Evolutionary conservation across 148 eudicot genomes (phyloP), one percentile per base, ranked within the genome.

Genomic region (Chenopodium quinoa): DNA sequence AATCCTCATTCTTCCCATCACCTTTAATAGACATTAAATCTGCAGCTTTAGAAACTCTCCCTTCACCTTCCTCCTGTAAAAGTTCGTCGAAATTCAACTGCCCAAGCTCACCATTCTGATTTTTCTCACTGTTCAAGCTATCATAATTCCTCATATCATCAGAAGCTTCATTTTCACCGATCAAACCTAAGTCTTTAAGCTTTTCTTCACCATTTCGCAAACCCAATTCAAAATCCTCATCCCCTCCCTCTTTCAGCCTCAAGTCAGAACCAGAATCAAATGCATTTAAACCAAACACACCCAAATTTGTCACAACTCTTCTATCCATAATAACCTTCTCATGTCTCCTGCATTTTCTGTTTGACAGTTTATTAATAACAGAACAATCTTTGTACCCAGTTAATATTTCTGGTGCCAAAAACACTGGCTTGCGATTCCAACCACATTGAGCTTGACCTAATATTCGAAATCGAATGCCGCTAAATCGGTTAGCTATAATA

Each of bases 191-290:
- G 22, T 66, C 80, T 46, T 66, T 7, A 31, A 60, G 1, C 9
- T 80, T 58, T 3, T 48, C 81, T 52, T 37, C 50, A 31, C 58
- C 69, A 72, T 72, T 80, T 80, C 6, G 37, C 37, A 80, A 71
- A 71, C 56, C 69, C 67, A 60, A 1, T 27, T 5, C 75, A 29
- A 75, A 74, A 54, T 80, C 68, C 19, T 66, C 56, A 69, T 77
- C 82, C 77, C 71, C 54, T 48, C 63, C 81, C 75, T 87, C 86
- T 63, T 79, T 83, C 32, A 88, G 19, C 73, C 84, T 81, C 56
- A 78, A 25, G 46, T 82, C 82, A 62, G 82, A 65, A 23, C 69
- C 46, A 23, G 81, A 84, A 7, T 81, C 82, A 66, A 79, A 77
- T 56, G 75, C 88, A 62, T 84, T 78, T 9, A 85, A 82, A 60